These are phyloP conservation scores for Porogramme epimiltina DNA, from an alignment of 1,284 basidiomycete genomes.

Conservation along the genomic window DNA sequence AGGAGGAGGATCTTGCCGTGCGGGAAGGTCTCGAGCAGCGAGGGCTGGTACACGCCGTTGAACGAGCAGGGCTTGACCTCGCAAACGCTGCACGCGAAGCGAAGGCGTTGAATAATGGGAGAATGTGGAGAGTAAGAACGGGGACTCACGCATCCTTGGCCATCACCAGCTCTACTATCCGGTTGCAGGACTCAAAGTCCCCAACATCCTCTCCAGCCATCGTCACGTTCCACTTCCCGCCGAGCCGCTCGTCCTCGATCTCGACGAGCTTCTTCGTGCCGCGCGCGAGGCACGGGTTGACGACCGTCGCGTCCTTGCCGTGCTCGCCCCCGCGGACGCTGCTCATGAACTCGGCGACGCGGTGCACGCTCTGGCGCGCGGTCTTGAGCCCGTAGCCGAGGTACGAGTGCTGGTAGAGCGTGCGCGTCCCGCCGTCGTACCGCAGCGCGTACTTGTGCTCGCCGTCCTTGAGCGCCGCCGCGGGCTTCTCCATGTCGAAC, in stretches of 20 bases:
- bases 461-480: constrained; percentile 69
- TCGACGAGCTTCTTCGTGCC: constrained; percentile 68
- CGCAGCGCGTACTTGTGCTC: constrained; percentile 92
- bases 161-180: constrained; percentile 89
- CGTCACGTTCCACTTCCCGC: constrained; percentile 60
- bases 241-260: constrained; percentile 62
- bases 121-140: background rate
- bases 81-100: constrained; percentile 63
- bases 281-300: constrained; percentile 82
- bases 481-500: constrained; percentile 49
- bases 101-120: constrained; percentile 3
- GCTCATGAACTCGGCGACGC: constrained; percentile 87
- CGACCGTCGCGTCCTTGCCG: constrained; percentile 44
- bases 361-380: constrained; percentile 85
- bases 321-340: constrained; percentile 39
- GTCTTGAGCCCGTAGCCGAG: constrained; percentile 96
- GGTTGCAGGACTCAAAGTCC: constrained; percentile 84
- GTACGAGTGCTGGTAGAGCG: constrained; percentile 94
- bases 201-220: constrained; percentile 84
- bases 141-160: constrained; percentile 89
- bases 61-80: constrained; percentile 93
- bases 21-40: constrained; percentile 88
- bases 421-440: constrained; percentile 73
- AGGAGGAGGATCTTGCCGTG: constrained; percentile 80
- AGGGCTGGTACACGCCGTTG: constrained; percentile 96